Evolutionary conservation across 2,329 filamentous ascomycete species (phyloP).

Genomic region (Cladosporium sphaerospermum): DNA sequence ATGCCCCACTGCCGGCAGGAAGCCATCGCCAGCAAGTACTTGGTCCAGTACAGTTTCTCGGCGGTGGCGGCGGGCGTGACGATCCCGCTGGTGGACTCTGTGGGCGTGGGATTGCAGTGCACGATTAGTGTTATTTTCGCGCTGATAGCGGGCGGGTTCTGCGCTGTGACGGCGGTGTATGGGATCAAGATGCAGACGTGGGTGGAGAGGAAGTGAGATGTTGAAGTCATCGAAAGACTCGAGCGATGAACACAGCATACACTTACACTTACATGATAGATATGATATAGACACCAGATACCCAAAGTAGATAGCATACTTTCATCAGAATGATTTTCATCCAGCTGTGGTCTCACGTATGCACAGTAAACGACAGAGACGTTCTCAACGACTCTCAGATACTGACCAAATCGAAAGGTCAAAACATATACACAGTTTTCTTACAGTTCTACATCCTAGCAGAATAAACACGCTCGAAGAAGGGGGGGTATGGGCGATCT

Average conservation of each 20-base stretch:
- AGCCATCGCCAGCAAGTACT: constrained; percentile 66
- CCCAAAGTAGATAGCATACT: not conserved
- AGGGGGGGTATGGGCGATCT: constrained; percentile 3
- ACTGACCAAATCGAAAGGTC: too few relatives aligned
- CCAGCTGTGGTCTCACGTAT: too few relatives aligned
- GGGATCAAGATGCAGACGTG: constrained; percentile 18
- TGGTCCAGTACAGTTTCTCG: constrained; percentile 66
- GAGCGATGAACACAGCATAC: not conserved
- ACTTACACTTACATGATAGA: not conserved
- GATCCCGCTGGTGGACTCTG: constrained; percentile 60
- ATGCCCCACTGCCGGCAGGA: constrained; percentile 64
- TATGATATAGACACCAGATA: not conserved
- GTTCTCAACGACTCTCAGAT: too few relatives aligned
- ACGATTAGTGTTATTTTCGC: constrained; percentile 18
- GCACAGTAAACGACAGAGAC: too few relatives aligned
- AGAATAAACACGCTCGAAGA: constrained; percentile 1
- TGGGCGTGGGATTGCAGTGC: constrained; percentile 61
- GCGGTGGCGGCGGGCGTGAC: constrained; percentile 62
- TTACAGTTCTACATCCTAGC: not conserved
- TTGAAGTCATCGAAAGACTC: not conserved
- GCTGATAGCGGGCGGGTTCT: constrained; percentile 16
- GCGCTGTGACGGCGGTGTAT: constrained; percentile 13
- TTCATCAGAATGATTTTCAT: not conserved
- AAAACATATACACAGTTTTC: too few relatives aligned
- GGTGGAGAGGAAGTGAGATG: constrained; percentile 12